Evolutionary conservation across 2,329 filamentous ascomycete genomes (phyloP).

Genomic region (Phyllosticta ampelicida): DNA sequence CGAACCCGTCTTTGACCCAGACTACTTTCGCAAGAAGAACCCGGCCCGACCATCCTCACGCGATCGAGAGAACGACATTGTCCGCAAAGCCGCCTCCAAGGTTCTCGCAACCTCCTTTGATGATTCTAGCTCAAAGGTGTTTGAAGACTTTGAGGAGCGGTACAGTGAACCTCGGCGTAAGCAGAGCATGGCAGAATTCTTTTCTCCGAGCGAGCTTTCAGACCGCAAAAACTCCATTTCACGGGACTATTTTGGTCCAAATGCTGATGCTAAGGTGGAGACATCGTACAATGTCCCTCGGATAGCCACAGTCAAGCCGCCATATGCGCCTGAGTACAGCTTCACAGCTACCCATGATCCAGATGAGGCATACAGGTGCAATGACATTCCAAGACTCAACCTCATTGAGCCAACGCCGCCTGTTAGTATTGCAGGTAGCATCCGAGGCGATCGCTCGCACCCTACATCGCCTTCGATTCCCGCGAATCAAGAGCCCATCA

Average conservation of each 20-base stretch:
- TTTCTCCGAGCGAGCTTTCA: slow-evolving; percentile 34
- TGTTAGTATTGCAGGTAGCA: slow-evolving; percentile 33
- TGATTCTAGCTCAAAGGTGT: slow-evolving; percentile 22
- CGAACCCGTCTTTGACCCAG: slow-evolving; percentile 36
- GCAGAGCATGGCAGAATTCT: slow-evolving; percentile 34
- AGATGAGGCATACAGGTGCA: slow-evolving; percentile 23
- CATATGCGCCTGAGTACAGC: slow-evolving; percentile 27
- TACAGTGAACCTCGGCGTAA: slow-evolving; percentile 28
- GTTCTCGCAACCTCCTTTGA: slow-evolving; percentile 17
- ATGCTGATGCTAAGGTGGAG: slow-evolving; percentile 35
- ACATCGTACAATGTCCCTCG: slow-evolving; percentile 30
- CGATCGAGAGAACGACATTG: slow-evolving; percentile 15
- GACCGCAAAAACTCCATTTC: slow-evolving; percentile 20
- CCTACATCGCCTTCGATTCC: slow-evolving; percentile 23
- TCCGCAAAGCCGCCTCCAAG: slow-evolving; percentile 23
- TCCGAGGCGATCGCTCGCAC: slow-evolving; percentile 22
- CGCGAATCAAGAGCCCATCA: slow-evolving; percentile 11
- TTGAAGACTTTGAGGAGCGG: slow-evolving; percentile 32
- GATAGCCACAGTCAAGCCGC: slow-evolving; percentile 19
- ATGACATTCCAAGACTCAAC: slow-evolving; percentile 43
- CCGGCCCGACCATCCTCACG: slow-evolving; percentile 7
- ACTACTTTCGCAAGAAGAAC: slow-evolving; percentile 34
- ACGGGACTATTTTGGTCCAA: slow-evolving; percentile 18
- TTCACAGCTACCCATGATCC: slow-evolving; percentile 33
- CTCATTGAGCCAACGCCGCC: slow-evolving; percentile 49